Evolutionary conservation across 2,329 filamentous ascomycete species (phyloP), one percentile per base, ranked within the genome.

Genomic region (Ophiostoma himal-ulmi): DNA sequence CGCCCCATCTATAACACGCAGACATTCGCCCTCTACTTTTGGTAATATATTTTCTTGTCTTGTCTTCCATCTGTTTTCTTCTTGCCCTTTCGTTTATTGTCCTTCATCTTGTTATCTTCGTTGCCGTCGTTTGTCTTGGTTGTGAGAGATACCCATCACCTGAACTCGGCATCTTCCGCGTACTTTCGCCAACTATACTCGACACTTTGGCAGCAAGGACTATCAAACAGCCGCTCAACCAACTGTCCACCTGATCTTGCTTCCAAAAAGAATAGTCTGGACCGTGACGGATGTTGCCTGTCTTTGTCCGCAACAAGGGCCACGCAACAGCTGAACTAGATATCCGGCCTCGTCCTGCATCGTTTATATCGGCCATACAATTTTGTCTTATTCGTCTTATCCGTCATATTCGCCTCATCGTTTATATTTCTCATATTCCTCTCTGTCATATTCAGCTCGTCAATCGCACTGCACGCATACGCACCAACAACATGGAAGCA

Each of bases 401-500:
- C 6, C 22, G 22, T 26, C 34, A n/a, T 22, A 37, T n/a, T 65
- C 34, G 22, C 17, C 36, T 34, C 34, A 3, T 36, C 57, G 30
- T 30, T n/a, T 30, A 7, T 60, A n/a, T 34, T 10, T 64, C 26
- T 64, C 7, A 30, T 30, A 3, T 64, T 17, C 60, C 11, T 39
- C 30, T 64, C 14, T 39, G 22, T 26, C 34, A 37, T 39, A 37
- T n/a, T 65, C 34, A 39, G 34, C 36, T 34, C 34, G 11, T 36
- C 57, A 30, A n/a, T 37, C 62, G 39, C 62, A 65, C 34, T 5
- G 34, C 36, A 39, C 62, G 6, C 34, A 36, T 34, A 66, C 64
- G 41, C 17, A 39, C 44, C 26, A 62, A 30, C 34, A 68, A 14
- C 39, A 73, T 71, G 70, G 70, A 72, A 54, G 30, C 66, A 57